phyloP scores from a whole-genome alignment of 2,329 filamentous ascomycete species.

The Zymoseptoria brevis region DNA sequence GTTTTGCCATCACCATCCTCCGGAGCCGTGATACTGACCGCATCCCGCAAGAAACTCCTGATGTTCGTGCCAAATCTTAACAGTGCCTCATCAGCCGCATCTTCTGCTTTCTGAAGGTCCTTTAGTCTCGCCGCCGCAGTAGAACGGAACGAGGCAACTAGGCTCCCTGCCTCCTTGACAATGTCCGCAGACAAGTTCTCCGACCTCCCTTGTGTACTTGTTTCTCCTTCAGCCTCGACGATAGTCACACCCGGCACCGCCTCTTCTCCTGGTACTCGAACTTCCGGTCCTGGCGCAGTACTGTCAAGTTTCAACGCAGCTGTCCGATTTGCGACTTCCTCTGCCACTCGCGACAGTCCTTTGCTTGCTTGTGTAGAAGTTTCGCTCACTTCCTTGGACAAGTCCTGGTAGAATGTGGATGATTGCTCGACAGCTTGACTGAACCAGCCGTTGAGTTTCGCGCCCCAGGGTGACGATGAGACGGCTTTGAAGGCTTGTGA shows the following conservation, averaged over 20 bases:
- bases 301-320: constrained; percentile 21
- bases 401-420: constrained; percentile 78
- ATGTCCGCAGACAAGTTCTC: constrained; percentile 44
- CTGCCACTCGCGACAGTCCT: constrained; percentile 62
- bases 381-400: constrained; percentile 70
- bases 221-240: constrained; percentile 2
- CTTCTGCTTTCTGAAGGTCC: constrained; percentile 84
- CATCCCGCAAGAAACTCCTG: constrained; percentile 80
- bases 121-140: constrained; percentile 53
- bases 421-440: constrained; percentile 87
- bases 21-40: constrained; percentile 78
- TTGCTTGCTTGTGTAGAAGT: constrained; percentile 64
- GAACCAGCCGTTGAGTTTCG: constrained; percentile 77
- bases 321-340: constrained; percentile 25
- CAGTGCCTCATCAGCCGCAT: constrained; percentile 91
- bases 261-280: constrained; percentile 23
- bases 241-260: constrained; percentile 13
- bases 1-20: constrained; percentile 39
- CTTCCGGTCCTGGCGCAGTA: constrained; percentile 9
- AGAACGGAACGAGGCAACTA: constrained; percentile 61
- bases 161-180: constrained; percentile 50
- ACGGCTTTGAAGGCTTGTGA: constrained; percentile 95
- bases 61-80: constrained; percentile 86
- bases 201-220: constrained; percentile 26
- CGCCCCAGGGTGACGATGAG: constrained; percentile 84